Conservation (phyloP, 257 asterid species). For the Parsonsia alboflavescens region DNA sequence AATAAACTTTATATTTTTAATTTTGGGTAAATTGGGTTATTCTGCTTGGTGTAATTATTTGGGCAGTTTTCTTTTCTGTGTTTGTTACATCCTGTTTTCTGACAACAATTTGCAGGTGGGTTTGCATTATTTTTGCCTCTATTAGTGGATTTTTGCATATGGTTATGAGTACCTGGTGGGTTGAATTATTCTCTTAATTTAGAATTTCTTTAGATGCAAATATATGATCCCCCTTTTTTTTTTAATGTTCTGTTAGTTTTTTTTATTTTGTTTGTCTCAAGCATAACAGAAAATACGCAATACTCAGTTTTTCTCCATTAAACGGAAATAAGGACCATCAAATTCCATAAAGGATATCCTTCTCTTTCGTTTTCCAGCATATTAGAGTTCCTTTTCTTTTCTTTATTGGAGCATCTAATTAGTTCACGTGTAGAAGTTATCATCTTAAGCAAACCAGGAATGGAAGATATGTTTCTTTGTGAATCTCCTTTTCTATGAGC, state of each 20-base stretch:
- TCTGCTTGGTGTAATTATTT: too few relatives aligned
- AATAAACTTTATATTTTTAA: too few relatives aligned
- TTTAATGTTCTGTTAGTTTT: background rate
- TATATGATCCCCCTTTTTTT: background rate
- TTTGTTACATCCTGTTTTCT: too few relatives aligned
- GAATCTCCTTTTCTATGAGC: background rate
- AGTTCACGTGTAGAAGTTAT: background rate
- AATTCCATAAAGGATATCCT: background rate
- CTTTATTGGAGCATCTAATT: background rate
- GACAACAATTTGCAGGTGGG: too few relatives aligned
- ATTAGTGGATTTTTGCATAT: background rate
- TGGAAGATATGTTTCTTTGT: background rate
- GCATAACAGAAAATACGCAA: too few relatives aligned
- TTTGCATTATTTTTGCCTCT: too few relatives aligned
- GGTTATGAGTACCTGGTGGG: background rate
- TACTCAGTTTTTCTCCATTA: background rate
- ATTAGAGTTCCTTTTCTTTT: too few relatives aligned
- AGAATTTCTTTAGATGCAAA: background rate
- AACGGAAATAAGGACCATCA: background rate
- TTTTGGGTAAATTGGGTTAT: background rate
- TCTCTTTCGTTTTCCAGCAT: too few relatives aligned
- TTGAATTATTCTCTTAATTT: background rate
- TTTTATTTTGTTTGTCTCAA: too few relatives aligned
- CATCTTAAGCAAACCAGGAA: background rate
- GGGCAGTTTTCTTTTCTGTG: too few relatives aligned